A percentile compares a stretch with the other conserved stretches of the same genome.
These are phyloP conservation scores for Fomitopsis serialis DNA, from an alignment of 768 basidiomycete genomes.

Conservation along the genomic window DNA sequence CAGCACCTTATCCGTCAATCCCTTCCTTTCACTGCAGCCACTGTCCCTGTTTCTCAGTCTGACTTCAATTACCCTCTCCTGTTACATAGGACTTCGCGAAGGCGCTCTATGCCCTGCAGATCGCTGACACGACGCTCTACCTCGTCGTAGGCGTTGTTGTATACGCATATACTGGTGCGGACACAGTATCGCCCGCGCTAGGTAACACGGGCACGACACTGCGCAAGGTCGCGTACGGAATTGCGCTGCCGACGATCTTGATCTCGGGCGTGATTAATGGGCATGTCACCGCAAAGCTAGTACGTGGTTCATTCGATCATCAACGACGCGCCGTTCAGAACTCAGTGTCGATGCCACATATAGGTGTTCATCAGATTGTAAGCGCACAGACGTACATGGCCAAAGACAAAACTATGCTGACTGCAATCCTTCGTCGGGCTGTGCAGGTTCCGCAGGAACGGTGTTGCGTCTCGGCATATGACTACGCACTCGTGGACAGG, in stretches of 20 bases:
- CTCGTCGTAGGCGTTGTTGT: slow-evolving; percentile 25
- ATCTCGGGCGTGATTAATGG: slow-evolving; percentile 27
- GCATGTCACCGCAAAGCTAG: slow-evolving; percentile 26
- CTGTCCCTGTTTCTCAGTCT: neutral
- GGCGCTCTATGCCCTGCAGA: slow-evolving; percentile 23
- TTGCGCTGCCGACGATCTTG: slow-evolving; percentile 27
- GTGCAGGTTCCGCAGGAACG: slow-evolving; percentile 23
- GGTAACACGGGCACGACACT: slow-evolving; percentile 23
- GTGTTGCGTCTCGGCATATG: slow-evolving; percentile 22
- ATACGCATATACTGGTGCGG: slow-evolving; percentile 20
- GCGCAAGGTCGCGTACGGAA: slow-evolving; percentile 23
- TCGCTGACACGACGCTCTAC: slow-evolving; percentile 25
- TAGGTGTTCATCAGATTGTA: slow-evolving; percentile 21
- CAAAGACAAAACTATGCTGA: too few relatives aligned
- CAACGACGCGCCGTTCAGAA: too few relatives aligned
- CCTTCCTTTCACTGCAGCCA: too few relatives aligned
- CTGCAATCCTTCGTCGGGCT: too few relatives aligned
- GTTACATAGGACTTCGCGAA: slow-evolving; percentile 28
- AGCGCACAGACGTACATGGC: neutral
- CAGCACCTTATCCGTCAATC: neutral
- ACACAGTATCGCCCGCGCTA: slow-evolving; percentile 25
- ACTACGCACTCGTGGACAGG: slow-evolving; percentile 20
- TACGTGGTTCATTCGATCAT: neutral
- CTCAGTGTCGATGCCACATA: too few relatives aligned
- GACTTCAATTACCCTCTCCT: neutral